Evolutionary conservation across 345 rosid species (phyloP).

Genomic region (Eucalyptus guilfoylei): DNA sequence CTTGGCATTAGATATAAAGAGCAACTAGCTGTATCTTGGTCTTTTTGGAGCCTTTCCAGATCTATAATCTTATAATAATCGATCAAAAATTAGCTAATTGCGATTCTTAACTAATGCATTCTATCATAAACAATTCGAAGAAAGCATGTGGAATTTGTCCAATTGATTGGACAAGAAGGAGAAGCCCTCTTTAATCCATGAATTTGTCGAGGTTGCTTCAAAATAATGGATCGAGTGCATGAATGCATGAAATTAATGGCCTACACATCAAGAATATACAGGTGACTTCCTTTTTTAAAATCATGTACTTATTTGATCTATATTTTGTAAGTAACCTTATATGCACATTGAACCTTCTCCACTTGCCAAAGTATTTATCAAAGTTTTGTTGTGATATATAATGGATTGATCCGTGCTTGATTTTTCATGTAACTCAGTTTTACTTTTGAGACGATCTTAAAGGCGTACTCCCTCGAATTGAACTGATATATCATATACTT

Average conservation of each 20-base stretch:
- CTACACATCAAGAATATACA: not conserved
- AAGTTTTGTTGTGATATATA: not conserved
- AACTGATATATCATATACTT: rapidly evolving
- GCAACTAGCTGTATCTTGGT: not conserved
- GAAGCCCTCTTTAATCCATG: not conserved
- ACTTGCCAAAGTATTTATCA: not conserved
- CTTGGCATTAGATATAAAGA: not conserved
- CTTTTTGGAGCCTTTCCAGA: not conserved
- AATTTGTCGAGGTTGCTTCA: not conserved
- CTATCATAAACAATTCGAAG: not conserved
- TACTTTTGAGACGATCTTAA: not conserved
- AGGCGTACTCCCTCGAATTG: not conserved
- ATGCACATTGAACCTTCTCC: not conserved
- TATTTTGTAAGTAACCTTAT: not conserved
- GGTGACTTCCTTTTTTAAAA: not conserved
- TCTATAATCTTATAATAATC: not conserved
- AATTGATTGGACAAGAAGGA: not conserved
- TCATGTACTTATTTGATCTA: not conserved
- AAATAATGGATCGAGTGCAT: not conserved
- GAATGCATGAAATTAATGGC: not conserved
- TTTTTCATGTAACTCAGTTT: not conserved
- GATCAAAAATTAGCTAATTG: not conserved
- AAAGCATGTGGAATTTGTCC: not conserved
- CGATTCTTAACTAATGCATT: not conserved
- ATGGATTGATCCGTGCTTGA: rapidly evolving